Evolutionary conservation across 1,139 yeast species (phyloP), one percentile per base, ranked within the genome.

Genomic region (Candida sp.): DNA sequence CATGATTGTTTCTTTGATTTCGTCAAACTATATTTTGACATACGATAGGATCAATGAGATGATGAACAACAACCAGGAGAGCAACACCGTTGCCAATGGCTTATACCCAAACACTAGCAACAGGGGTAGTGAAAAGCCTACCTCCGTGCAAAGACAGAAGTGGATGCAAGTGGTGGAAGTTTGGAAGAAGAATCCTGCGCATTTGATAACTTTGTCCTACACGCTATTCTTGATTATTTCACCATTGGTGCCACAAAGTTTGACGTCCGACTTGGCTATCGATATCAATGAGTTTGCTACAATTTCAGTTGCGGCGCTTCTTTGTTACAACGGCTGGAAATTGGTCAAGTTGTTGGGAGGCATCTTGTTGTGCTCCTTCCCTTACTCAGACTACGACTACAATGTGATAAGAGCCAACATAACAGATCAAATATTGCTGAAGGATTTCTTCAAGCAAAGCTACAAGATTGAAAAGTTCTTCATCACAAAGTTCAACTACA

Each of bases 401-500:
- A 67, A 66, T 31, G 61, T 67, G 34, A 63, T 74, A 44, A 80
- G 71, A 51, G 60, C 69, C 1, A 55, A 64, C 4, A 72, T 82
- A 7, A 57, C 58, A 22, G 70, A 69, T 34, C 67, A 69, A 23
- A 76, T 88, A 5, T 66, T 71, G 27, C 63, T 65, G 1, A 65
- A 85, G 23, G 84, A 81, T 27, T 72, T 71, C 41, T 88, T 81
- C 65, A 83, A 78, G 59, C 67, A 75, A 9, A 67, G 70, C 5
- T 86, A 83, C 58, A 63, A 63, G 7, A 66, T 86, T 17, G 76
- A 80, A 4, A 74, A 80, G 50, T 63, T 88, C 12, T 73, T 81
- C 51, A 70, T 88, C 11, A 77, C 89, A 7, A 84, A 86, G 58
- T 84, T 87, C 50, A 87, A 85, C 63, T 81, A 84, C 62, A 79